These are phyloP conservation scores for Isatis tinctoria DNA, from an alignment of 345 rosid genomes.

Conservation along the genomic window DNA sequence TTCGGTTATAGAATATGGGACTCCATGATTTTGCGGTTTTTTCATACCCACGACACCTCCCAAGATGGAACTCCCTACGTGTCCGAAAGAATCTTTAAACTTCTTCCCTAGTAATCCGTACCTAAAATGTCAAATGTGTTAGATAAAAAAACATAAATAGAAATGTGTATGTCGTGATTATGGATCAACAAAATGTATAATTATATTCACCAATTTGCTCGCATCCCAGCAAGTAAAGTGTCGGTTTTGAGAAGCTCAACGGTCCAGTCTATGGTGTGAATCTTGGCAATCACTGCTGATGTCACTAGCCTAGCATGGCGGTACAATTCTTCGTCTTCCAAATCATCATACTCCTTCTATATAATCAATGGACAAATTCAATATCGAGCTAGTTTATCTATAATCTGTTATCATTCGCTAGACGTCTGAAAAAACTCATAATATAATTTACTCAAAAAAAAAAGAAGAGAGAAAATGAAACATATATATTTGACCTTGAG, in stretches of 20 bases:
- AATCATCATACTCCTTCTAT: slow-evolving; percentile 26
- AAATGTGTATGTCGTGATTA: not conserved
- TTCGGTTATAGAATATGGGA: slow-evolving; percentile 60
- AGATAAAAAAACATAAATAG: not conserved
- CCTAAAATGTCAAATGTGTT: not conserved
- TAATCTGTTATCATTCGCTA: not conserved
- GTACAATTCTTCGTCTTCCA: slow-evolving; percentile 52
- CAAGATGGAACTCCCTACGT: slow-evolving; percentile 37
- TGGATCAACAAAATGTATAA: not conserved
- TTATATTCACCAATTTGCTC: slow-evolving; percentile 44
- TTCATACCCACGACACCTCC: slow-evolving; percentile 50
- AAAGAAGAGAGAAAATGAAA: not conserved
- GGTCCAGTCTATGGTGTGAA: slow-evolving; percentile 73
- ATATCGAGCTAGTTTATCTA: not conserved
- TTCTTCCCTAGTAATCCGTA: slow-evolving; percentile 55
- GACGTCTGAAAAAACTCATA: not conserved
- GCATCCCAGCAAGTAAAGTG: slow-evolving; percentile 53
- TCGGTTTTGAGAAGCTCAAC: slow-evolving; percentile 61
- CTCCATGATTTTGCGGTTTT: slow-evolving; percentile 50
- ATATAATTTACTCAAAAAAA: not conserved
- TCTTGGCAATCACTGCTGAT: slow-evolving; percentile 59
- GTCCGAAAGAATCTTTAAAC: slow-evolving; percentile 57
- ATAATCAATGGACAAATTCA: not conserved
- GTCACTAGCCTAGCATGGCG: slow-evolving; percentile 53
- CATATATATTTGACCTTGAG: slow-evolving; percentile 32